phyloP scores from a whole-genome alignment of 495 filamentous ascomycete genomes.

The Daldinia decipiens region DNA sequence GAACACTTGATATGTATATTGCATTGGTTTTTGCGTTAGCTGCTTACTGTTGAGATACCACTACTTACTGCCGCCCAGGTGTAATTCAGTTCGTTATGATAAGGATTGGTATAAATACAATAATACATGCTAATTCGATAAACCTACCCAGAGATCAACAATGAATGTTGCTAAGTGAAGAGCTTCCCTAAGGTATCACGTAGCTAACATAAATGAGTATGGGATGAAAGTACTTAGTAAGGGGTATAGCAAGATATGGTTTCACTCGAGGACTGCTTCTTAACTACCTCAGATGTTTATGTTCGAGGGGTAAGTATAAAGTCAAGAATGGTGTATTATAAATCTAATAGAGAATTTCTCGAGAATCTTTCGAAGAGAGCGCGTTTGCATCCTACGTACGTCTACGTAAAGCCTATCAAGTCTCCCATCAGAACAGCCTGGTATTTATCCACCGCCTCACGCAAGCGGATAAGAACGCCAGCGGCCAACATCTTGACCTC shows the following conservation, averaged over 20 bases:
- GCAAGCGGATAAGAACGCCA: slow-evolving; percentile 79
- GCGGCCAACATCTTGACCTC: slow-evolving; percentile 78
- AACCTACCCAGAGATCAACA: neutral
- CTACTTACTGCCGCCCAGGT: neutral
- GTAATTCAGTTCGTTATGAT: neutral
- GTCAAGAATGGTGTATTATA: neutral
- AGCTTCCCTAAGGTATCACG: neutral
- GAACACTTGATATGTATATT: neutral
- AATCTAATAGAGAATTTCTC: neutral
- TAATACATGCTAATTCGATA: neutral
- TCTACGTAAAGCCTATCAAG: slow-evolving; percentile 60
- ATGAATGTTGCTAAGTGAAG: neutral
- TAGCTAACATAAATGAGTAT: neutral
- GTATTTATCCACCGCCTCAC: slow-evolving; percentile 84
- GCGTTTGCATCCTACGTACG: neutral
- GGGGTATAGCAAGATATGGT: neutral
- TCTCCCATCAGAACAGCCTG: slow-evolving; percentile 72
- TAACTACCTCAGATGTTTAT: no score
- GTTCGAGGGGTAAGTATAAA: no score
- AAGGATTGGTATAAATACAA: neutral
- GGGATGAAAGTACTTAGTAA: no score
- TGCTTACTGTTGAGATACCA: slow-evolving; percentile 30
- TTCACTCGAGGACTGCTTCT: neutral
- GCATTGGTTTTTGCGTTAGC: neutral
- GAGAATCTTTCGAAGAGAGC: neutral